phyloP scores from a whole-genome alignment of 1,284 basidiomycete genomes.

The Cystobasidium slooffiae region DNA sequence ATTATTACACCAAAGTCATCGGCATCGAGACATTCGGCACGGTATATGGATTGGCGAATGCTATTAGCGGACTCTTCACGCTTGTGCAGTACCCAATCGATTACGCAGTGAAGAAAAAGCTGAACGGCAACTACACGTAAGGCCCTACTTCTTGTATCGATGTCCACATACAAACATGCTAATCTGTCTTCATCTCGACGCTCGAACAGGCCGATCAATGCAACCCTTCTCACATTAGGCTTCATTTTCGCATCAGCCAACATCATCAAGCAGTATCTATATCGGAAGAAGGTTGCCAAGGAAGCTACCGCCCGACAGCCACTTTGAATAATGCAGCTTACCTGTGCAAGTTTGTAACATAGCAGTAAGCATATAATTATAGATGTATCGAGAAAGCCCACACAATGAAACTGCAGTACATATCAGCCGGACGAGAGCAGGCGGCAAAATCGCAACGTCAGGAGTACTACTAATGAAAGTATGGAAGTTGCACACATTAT shows the following conservation, averaged over 20 bases:
- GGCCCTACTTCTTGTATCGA: neutral
- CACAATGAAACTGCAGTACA: too few species aligned
- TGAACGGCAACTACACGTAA: slow-evolving; percentile 55
- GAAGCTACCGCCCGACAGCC: neutral
- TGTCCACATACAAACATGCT: neutral
- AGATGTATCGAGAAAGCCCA: neutral
- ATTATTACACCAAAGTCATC: slow-evolving; percentile 54
- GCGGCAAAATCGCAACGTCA: too few species aligned
- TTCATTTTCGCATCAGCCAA: slow-evolving; percentile 18
- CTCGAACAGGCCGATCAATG: slow-evolving; percentile 25
- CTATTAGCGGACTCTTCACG: slow-evolving; percentile 57
- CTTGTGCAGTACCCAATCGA: slow-evolving; percentile 57
- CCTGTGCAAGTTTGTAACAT: too few species aligned
- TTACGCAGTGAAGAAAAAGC: slow-evolving; percentile 54
- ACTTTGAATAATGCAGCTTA: too few species aligned
- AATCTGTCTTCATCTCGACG: neutral
- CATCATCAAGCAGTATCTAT: slow-evolving; percentile 34
- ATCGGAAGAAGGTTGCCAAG: slow-evolving; percentile 4
- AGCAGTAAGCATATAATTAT: neutral
- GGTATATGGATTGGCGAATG: slow-evolving; percentile 55
- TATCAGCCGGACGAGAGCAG: too few species aligned
- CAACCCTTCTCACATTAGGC: slow-evolving; percentile 4
- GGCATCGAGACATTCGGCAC: slow-evolving; percentile 52
- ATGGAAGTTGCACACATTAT: too few species aligned
- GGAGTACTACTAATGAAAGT: too few species aligned